Percentiles rank a stretch among this genome's conserved stretches.
Conservation (phyloP, 495 filamentous ascomycete species). For the Penicillium waksmanii region DNA sequence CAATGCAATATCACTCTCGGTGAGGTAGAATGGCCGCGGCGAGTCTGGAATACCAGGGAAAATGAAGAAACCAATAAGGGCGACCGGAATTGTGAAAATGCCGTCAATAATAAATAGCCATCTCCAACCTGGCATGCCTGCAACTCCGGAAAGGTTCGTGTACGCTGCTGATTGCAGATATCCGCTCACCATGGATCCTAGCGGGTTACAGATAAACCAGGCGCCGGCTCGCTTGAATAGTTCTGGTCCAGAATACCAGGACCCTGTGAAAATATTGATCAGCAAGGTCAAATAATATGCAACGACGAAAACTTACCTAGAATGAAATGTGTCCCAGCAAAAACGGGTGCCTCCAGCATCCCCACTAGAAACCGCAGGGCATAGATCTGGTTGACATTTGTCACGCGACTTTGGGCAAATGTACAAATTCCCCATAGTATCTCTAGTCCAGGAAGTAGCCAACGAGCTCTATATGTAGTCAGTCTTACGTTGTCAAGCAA, state of each 20-base stretch:
- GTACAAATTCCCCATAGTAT: slow-evolving; percentile 34
- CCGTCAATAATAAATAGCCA: slow-evolving; percentile 56
- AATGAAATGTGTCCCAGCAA: slow-evolving; percentile 49
- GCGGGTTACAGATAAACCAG: slow-evolving; percentile 43
- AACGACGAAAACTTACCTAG: slow-evolving; percentile 25
- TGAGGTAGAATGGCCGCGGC: slow-evolving; percentile 45
- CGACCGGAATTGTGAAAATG: slow-evolving; percentile 54
- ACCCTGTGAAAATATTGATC: slow-evolving; percentile 24
- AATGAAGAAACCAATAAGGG: slow-evolving; percentile 45
- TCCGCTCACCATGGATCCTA: slow-evolving; percentile 42
- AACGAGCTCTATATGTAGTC: slow-evolving; percentile 34
- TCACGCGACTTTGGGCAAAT: slow-evolving; percentile 42
- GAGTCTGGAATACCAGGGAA: slow-evolving; percentile 55
- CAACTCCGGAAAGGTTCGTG: slow-evolving; percentile 47
- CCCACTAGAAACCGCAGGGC: slow-evolving; percentile 60
- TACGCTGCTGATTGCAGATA: slow-evolving; percentile 53
- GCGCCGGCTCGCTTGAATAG: slow-evolving; percentile 42
- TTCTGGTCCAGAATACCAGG: slow-evolving; percentile 45
- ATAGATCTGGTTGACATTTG: slow-evolving; percentile 43
- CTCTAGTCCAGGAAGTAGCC: slow-evolving; percentile 39
- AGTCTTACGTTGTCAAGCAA: background rate
- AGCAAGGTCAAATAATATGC: background rate
- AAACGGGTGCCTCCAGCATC: slow-evolving; percentile 44
- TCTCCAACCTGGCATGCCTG: slow-evolving; percentile 51
- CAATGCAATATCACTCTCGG: slow-evolving; percentile 37